Percentiles rank a stretch among this genome's conserved stretches.
phyloP scores from a whole-genome alignment of 768 basidiomycete species.

The Kwoniella dejecticola region DNA sequence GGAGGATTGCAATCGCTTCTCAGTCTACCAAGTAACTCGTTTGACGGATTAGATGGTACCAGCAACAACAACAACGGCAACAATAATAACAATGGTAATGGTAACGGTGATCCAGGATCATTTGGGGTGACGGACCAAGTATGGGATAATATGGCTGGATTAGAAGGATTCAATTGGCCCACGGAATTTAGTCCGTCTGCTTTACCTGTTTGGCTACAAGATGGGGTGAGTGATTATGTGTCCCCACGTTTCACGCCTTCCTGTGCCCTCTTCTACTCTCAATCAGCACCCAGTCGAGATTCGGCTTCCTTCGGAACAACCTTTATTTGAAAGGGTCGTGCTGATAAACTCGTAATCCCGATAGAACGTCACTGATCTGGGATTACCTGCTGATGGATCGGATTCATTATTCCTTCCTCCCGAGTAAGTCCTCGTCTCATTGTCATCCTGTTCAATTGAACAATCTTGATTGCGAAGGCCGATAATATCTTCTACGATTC shows the following conservation, averaged over 20 bases:
- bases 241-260: too few species aligned
- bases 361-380: slow-evolving; percentile 83
- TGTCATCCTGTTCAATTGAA: too few species aligned
- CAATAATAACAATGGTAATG: slow-evolving; percentile 20
- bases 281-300: too few species aligned
- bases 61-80: too few species aligned
- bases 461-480: neutral
- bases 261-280: too few species aligned
- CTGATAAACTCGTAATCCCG: slow-evolving; percentile 10
- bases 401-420: slow-evolving; percentile 78
- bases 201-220: slow-evolving; percentile 89
- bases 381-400: slow-evolving; percentile 85
- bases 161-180: slow-evolving; percentile 73
- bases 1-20: slow-evolving; percentile 47
- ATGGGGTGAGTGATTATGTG: slow-evolving; percentile 65
- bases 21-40: slow-evolving; percentile 21
- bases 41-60: slow-evolving; percentile 11
- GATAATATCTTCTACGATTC: neutral
- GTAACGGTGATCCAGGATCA: neutral
- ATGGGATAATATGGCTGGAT: slow-evolving; percentile 60
- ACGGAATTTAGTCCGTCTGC: slow-evolving; percentile 70
- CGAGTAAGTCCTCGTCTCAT: slow-evolving; percentile 46
- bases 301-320: too few species aligned
- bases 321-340: neutral
- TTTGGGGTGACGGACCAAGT: slow-evolving; percentile 4